phyloP scores from a whole-genome alignment of 805 yeast genomes.

The Saturnispora hagleri region DNA sequence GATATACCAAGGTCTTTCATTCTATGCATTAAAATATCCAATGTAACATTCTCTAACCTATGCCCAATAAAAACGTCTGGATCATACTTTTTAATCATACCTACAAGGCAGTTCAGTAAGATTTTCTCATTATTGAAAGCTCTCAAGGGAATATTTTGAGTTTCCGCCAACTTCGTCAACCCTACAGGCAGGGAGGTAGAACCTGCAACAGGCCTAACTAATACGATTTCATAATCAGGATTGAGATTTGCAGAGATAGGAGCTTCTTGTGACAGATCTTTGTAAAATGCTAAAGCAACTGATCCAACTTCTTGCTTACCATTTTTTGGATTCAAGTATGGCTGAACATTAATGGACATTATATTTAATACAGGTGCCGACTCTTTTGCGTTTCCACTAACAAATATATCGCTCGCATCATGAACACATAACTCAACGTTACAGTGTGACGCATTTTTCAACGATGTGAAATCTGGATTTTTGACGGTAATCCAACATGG shows the following conservation, averaged over 20 bases:
- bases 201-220: conserved; percentile 71
- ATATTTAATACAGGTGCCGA: conserved; percentile 63
- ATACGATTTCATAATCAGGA: conserved; percentile 57
- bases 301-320: conserved; percentile 84
- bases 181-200: conserved; percentile 66
- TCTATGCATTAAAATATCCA: conserved; percentile 75
- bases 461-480: conserved; percentile 47
- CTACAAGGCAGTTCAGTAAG: conserved; percentile 65
- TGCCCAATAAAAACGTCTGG: conserved; percentile 93
- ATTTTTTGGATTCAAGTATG: conserved; percentile 62
- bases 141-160: conserved; percentile 42
- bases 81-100: conserved; percentile 60
- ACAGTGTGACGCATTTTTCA: conserved; percentile 69
- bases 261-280: conserved; percentile 63
- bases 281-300: conserved; percentile 66
- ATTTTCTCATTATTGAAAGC: conserved; percentile 66
- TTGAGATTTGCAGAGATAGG: conserved; percentile 53
- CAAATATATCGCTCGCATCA: conserved; percentile 39
- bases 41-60: conserved; percentile 63
- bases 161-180: conserved; percentile 49
- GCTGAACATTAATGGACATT: conserved; percentile 69
- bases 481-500: conserved; percentile 90
- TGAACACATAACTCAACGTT: conserved; percentile 59
- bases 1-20: conserved; percentile 65
- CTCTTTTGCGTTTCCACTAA: conserved; percentile 31